phyloP scores from a whole-genome alignment of 2,329 filamentous ascomycete species.

The Lasiodiplodia theobromae region DNA sequence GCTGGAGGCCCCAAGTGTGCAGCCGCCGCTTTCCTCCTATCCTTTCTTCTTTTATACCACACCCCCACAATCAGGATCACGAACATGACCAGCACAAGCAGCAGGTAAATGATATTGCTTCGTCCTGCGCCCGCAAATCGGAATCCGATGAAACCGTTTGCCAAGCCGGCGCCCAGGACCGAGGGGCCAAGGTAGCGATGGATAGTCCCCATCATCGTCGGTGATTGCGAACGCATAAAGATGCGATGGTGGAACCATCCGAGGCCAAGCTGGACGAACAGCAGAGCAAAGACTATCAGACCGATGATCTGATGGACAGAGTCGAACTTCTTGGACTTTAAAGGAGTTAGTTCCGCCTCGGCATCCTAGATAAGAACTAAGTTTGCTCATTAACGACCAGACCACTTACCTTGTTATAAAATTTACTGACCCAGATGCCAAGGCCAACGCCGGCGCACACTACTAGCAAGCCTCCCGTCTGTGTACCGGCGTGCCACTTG shows the following conservation, averaged over 20 bases:
- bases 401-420: constrained; percentile 63
- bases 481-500: constrained; percentile 63
- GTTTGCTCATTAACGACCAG: background rate
- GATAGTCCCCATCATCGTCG: constrained; percentile 33
- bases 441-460: constrained; percentile 59
- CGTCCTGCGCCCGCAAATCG: constrained; percentile 32
- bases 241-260: constrained; percentile 19
- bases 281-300: constrained; percentile 5
- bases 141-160: constrained; percentile 38
- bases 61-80: constrained; percentile 20
- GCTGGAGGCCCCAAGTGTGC: background rate
- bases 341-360: background rate
- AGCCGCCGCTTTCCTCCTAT: constrained; percentile 10
- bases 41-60: constrained; percentile 24
- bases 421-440: constrained; percentile 61
- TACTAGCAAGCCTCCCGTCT: constrained; percentile 58
- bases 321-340: constrained; percentile 60
- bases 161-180: constrained; percentile 34
- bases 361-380: too few relatives aligned
- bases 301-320: constrained; percentile 40
- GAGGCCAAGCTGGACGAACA: constrained; percentile 11
- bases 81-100: constrained; percentile 33
- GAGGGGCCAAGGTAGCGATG: constrained; percentile 34
- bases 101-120: constrained; percentile 33
- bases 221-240: constrained; percentile 31